Base-by-base conservation (phyloP, 1,284 basidiomycete genomes). In the Papiliotrema laurentii region DNA sequence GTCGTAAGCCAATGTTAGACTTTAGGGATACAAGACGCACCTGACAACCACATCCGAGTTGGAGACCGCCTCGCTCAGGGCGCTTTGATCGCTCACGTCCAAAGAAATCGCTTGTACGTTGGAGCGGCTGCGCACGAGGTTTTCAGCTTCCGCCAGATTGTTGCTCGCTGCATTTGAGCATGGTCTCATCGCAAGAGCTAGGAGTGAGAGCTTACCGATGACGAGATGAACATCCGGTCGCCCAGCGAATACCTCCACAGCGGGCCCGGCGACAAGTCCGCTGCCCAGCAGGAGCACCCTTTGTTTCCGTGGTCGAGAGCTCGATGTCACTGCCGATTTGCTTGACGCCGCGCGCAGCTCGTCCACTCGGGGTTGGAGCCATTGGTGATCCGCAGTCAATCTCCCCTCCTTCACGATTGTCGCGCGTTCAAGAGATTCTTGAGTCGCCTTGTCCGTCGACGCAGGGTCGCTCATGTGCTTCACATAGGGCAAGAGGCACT, bases 181-280 rank as follows among this genome's bases (percentile, higher is more conserved):
- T 25, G n/a, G 6, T 27, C 44, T n/a, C n/a, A n/a, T n/a, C n/a
- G n/a, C n/a, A n/a, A n/a, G n/a, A n/a, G n/a, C n/a, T 42, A 52
- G 39, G 34, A 18, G 16, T 49, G 2, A 21, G 31, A 45, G 79
- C 85, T 63, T 52, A 89, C 89, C 89, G 55, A 92, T 81, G 2
- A 86, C 69, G 26, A 93, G 71, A 44, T 82, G 76, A 0, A 90
- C 73, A 56, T 87, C 85, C 0, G 62, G 55, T 40, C 78, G 71
- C 59, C 77, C 69, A 64, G 80, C 75, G 43, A 93, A 80, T 64
- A 87, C 82, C 53, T 86, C 81, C 5, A 89, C 83, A 7, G 85
- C 85, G 11, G 89, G 90, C 3, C 84, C 84, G 13, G 89, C 88
- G 21, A 93, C 92, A 82, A 93, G 91, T 18, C 92, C 93, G 47